Percentiles rank a stretch among this genome's conserved stretches.
These are phyloP conservation scores for Austroboletus olivaceoglutinosus DNA, from an alignment of 1,284 basidiomycete genomes.

Conservation along the genomic window DNA sequence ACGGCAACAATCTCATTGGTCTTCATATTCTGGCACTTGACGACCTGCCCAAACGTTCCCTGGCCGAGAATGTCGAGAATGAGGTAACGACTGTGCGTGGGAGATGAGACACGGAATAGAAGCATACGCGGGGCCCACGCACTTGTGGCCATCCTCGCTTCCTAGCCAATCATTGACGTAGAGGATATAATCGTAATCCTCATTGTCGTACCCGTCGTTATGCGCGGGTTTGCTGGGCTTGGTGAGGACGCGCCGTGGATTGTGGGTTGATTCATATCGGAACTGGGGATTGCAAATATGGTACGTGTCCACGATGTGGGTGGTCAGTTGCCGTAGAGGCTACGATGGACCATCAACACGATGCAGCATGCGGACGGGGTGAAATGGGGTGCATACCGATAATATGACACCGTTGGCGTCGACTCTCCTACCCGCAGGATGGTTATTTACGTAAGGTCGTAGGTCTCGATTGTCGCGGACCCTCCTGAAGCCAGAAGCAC, in stretches of 20 bases:
- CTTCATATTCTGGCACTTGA: constrained; percentile 99
- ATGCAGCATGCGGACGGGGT: constrained; percentile 2
- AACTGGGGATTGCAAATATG: constrained; percentile 90
- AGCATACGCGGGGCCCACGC: constrained; percentile 34
- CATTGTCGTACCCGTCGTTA: constrained; percentile 95
- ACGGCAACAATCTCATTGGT: constrained; percentile 98
- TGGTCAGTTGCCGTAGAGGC: constrained; percentile 88
- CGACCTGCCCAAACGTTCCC: constrained; percentile 98
- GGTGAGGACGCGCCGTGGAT: constrained; percentile 90
- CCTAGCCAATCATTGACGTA: constrained; percentile 97
- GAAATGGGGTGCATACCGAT: constrained; percentile 47
- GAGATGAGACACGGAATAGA: constrained; percentile 15
- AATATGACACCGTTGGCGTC: constrained; percentile 62
- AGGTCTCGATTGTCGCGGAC: constrained; percentile 70
- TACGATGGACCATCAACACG: constrained; percentile 32
- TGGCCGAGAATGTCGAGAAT: constrained; percentile 98
- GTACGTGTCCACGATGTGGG: constrained; percentile 84
- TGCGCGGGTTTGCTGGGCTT: constrained; percentile 93
- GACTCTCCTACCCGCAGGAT: constrained; percentile 61
- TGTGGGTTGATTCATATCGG: constrained; percentile 89
- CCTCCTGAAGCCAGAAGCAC: constrained; percentile 67
- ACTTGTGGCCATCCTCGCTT: constrained; percentile 89
- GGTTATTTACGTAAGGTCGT: constrained; percentile 60
- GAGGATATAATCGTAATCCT: constrained; percentile 96
- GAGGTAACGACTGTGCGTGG: constrained; percentile 63